These are phyloP conservation scores for Botryotinia narcissicola DNA, from an alignment of 2,329 filamentous ascomycete genomes.

Conservation along the genomic window DNA sequence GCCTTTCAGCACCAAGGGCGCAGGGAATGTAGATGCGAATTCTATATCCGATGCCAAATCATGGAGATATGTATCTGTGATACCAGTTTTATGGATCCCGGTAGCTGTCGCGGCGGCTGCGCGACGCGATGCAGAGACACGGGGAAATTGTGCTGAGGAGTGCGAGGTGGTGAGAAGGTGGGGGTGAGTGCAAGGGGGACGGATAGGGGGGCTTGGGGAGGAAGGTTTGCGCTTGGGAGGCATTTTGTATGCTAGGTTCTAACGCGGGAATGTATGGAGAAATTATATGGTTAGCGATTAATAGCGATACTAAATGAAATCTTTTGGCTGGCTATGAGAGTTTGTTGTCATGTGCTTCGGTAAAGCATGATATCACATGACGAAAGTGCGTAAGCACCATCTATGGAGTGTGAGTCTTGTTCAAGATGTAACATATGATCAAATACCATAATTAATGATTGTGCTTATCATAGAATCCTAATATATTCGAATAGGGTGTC, in stretches of 20 bases:
- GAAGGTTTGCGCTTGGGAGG: not conserved
- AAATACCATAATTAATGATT: too few relatives aligned
- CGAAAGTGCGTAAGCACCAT: not conserved
- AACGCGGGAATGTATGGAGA: too few relatives aligned
- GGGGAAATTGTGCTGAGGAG: not conserved
- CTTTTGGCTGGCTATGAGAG: not conserved
- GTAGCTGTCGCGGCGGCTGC: conserved; percentile 19
- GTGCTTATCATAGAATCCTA: too few relatives aligned
- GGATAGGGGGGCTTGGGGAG: not conserved
- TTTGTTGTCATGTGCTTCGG: not conserved
- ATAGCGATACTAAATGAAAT: not conserved
- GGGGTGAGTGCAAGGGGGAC: not conserved
- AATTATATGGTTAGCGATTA: too few relatives aligned
- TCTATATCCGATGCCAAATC: not conserved
- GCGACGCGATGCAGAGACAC: conserved; percentile 9
- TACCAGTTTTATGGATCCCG: not conserved
- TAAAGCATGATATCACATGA: not conserved
- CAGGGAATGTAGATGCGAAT: conserved; percentile 26
- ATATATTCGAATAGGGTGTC: too few relatives aligned
- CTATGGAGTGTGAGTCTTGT: not conserved
- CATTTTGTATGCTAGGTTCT: not conserved
- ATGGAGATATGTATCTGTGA: not conserved
- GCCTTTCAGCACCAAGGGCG: conserved; percentile 30
- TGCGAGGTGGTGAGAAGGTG: not conserved
- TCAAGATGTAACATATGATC: too few relatives aligned